Evolutionary conservation across 208 protist species (phyloP), one percentile per base, ranked within the genome.

Genomic region (Trypanosoma lewisi): DNA sequence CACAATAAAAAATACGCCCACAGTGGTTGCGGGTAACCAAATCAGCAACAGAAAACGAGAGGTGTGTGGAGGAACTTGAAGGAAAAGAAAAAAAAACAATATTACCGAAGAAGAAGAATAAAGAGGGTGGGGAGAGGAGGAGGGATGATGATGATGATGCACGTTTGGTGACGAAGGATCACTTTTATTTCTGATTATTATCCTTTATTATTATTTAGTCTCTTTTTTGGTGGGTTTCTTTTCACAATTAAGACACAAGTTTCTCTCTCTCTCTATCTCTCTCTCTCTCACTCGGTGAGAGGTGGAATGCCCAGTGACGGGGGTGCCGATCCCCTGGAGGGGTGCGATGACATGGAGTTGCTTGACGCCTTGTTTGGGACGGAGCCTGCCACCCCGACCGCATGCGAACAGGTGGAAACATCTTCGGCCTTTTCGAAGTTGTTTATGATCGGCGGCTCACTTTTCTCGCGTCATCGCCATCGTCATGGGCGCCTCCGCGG

Each of bases 371-470:
- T 70, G 33, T 36, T 70, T 3, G 53, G 53, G 4, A 19, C 23
- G 36, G 51, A 55, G 28, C 51, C 50, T 17, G 23, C 12, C 14
- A 17, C 2, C 5, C 12, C 50, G 17, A 33, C 19, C 8, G 21
- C 34, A 59, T n/a, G 7, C n/a, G 11, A 21, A 37, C 28, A 33
- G 23, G 19, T 34, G 60, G 31, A 25, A 17, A 19, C 34, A 16
- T 25, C 28, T 21, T 49, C 48, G 0, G 34, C 21, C 2, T 48
- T 50, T 48, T 55, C 58, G 14, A 50, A 36, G 16, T 17, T 62
- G 16, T 77, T 83, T 33, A 68, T 85, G 27, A 70, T 89, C 23
- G 83, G 77, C 12, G 71, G 79, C 9, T 80, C 77, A 0, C 68
- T 85, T 31, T 89, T 85, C 60, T 56, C 57, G 9, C 67, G 62